These are phyloP conservation scores for Fusarium annulatum DNA, from an alignment of 2,329 filamentous ascomycete genomes.

Conservation along the genomic window DNA sequence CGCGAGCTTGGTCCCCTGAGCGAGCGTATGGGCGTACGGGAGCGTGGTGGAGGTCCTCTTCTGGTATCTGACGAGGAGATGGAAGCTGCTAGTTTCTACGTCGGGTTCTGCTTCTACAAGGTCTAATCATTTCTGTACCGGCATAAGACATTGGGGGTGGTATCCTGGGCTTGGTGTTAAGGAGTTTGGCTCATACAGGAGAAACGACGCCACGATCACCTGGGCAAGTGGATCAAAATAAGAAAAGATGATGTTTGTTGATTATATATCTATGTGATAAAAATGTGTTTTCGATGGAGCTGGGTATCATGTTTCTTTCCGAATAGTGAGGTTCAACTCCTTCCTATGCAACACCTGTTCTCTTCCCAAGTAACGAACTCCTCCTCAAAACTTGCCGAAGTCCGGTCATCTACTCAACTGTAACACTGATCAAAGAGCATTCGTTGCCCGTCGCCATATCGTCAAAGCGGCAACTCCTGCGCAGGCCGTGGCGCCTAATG, in stretches of 20 bases:
- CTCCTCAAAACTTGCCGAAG: neutral
- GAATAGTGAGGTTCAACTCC: slow-evolving; percentile 42
- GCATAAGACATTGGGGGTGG: neutral
- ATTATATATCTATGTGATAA: slow-evolving; percentile 35
- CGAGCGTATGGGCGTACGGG: slow-evolving; percentile 94
- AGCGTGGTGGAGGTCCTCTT: slow-evolving; percentile 72
- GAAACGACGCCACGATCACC: neutral
- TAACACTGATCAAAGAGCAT: slow-evolving; percentile 51
- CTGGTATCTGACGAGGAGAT: slow-evolving; percentile 86
- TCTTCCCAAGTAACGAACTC: neutral
- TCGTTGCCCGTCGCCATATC: slow-evolving; percentile 71
- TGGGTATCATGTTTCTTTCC: slow-evolving; percentile 49
- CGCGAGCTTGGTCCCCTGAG: slow-evolving; percentile 82
- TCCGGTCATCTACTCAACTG: neutral
- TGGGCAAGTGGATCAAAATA: slow-evolving; percentile 2
- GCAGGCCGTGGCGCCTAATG: slow-evolving; percentile 77
- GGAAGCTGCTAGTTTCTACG: slow-evolving; percentile 91
- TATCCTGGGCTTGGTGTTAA: slow-evolving; percentile 8
- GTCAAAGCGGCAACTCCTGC: slow-evolving; percentile 72
- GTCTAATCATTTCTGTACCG: slow-evolving; percentile 61
- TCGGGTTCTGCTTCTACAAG: slow-evolving; percentile 98
- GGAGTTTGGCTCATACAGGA: slow-evolving; percentile 4
- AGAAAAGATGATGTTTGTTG: slow-evolving; percentile 25
- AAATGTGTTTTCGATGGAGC: slow-evolving; percentile 33
- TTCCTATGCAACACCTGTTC: slow-evolving; percentile 24